These are phyloP conservation scores for Acanthamoeba triangularis DNA, from an alignment of 208 protist genomes.

Conservation along the genomic window DNA sequence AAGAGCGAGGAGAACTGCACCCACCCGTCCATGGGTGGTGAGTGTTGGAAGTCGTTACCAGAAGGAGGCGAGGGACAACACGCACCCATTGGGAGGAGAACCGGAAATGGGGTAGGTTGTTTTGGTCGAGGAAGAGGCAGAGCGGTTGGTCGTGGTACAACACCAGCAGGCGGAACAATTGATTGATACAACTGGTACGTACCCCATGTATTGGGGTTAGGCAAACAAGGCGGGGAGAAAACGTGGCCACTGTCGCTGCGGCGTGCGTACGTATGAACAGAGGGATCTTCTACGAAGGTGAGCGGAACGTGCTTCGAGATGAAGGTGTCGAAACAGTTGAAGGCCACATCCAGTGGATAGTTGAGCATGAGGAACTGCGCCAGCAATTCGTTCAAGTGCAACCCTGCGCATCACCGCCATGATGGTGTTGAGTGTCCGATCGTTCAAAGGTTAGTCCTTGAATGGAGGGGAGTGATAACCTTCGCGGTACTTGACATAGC, in stretches of 20 bases:
- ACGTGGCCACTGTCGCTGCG: background rate
- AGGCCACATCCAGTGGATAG: background rate
- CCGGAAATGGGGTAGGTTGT: background rate
- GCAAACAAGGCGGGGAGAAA: background rate
- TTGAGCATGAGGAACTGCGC: constrained; percentile 24
- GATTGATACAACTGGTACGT: constrained; percentile 21
- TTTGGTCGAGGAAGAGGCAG: constrained; percentile 37
- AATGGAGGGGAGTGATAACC: background rate
- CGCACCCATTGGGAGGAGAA: constrained; percentile 27
- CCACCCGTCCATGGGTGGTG: background rate
- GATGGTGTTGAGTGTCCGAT: too few relatives aligned
- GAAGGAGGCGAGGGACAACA: background rate
- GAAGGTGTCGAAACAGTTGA: constrained; percentile 18
- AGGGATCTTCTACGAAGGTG: background rate
- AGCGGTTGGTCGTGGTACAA: constrained; percentile 58
- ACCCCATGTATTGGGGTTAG: background rate
- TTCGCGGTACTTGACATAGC: constrained; percentile 28
- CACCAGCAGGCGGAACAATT: constrained; percentile 63
- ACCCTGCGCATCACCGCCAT: background rate
- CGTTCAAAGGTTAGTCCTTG: too few relatives aligned
- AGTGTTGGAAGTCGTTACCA: background rate
- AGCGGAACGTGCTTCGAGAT: background rate
- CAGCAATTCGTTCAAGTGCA: background rate
- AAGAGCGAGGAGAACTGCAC: background rate
- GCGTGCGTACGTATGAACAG: constrained; percentile 27